Evolutionary conservation across 2,329 filamentous ascomycete species (phyloP).

Genomic region (Clarireedia paspali): DNA sequence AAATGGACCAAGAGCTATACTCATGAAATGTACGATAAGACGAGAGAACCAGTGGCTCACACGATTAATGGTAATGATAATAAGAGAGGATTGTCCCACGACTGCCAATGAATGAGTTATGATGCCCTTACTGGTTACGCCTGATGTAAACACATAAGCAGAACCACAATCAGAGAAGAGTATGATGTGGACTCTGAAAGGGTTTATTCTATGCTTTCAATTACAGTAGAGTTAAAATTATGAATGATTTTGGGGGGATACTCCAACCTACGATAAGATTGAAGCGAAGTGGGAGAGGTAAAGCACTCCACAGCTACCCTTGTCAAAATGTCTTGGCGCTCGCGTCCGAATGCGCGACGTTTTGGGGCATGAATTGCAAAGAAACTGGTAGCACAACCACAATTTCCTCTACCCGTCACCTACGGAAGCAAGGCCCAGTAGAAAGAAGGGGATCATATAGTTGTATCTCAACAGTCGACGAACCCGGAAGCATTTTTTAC

Average conservation of each 20-base stretch:
- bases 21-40: neutral
- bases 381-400: slow-evolving; percentile 1
- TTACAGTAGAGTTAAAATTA: no score
- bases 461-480: neutral
- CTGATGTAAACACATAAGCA: no score
- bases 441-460: neutral
- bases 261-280: no score
- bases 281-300: neutral
- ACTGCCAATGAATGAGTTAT: no score
- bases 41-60: no score
- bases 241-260: no score
- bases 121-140: no score
- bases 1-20: neutral
- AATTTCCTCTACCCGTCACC: neutral
- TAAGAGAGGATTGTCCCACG: no score
- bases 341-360: slow-evolving; percentile 4
- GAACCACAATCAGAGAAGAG: no score
- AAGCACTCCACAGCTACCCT: slow-evolving; percentile 2
- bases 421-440: neutral
- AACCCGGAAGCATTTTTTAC: neutral
- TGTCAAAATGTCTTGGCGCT: slow-evolving; percentile 8
- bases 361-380: neutral
- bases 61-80: no score
- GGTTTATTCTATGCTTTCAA: no score
- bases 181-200: no score